Base-by-base conservation (phyloP, 164 flowering plant species). In the Annona cherimola region DNA sequence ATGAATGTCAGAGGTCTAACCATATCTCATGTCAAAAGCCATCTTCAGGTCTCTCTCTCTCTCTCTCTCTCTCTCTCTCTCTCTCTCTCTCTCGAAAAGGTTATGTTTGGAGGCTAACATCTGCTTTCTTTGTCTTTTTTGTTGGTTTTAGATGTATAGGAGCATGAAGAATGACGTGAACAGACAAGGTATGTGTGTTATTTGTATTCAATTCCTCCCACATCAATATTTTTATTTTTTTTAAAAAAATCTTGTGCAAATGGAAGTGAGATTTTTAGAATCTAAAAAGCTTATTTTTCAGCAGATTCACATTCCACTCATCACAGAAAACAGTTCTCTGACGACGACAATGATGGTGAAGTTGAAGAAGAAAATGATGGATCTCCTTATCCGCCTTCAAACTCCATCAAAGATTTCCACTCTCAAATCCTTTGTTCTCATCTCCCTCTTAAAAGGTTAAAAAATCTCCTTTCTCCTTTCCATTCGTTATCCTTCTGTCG, bases 1-100 rank as follows among this genome's bases (percentile, higher is more conserved):
- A 93, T 93, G 98, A 87, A 89, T 82, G 95, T 93, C 40, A 84
- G 85, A 76, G 98, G 97, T 18, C 87, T 93, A 45, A 91, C 91
- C 66, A 89, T 93, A 68, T 87, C 97, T 35, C 98, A 93, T 76
- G 95, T 93, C 54, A 93, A 93, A 85, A 91, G 98, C 84, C 98
- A 93, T 80, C 92, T 93, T 40, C 98, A 93, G 96, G 98, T 93
- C 67, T 46, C 6, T 44, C 14, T 67, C 11, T 62, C 26, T 66
- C 41, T 9, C 41, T 50, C 55, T 3, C 20, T 65, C 16, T 66
- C 16, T 46, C 3, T 26, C 26, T 44, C 35, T 19, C 42, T 43
- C 54, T 44, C 43, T n/a, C 69, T 66, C 18, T 14, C 63, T n/a
- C 5, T n/a, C 8, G 0, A 16, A n/a, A 61, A 18, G 35, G 63